Conservation (phyloP, 306 rosid genomes). For the Luffa aegyptiaca region DNA sequence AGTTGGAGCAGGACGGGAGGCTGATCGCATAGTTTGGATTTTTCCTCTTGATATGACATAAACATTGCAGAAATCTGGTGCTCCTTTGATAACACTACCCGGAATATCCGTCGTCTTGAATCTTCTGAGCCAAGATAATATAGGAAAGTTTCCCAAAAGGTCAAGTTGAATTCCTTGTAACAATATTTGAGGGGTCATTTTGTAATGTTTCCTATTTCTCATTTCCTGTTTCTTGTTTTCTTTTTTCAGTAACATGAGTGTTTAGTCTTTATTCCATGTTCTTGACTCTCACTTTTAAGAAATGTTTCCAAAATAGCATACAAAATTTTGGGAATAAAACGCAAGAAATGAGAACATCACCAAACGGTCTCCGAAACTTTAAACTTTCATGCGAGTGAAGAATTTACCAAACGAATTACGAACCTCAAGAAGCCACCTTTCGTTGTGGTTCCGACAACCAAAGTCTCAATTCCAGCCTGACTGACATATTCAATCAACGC, state of each 20-base stretch:
- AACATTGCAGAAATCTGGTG: slow-evolving; percentile 83
- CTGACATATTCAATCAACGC: slow-evolving; percentile 52
- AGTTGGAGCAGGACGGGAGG: slow-evolving; percentile 61
- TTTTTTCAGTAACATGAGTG: neutral
- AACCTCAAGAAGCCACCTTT: slow-evolving; percentile 70
- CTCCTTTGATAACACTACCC: slow-evolving; percentile 50
- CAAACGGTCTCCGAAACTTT: neutral
- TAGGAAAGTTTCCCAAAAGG: neutral
- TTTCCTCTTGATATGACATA: slow-evolving; percentile 65
- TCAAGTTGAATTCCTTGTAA: neutral
- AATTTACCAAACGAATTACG: neutral
- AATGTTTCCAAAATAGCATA: neutral
- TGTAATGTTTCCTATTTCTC: neutral
- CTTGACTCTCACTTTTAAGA: neutral
- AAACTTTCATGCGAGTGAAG: neutral
- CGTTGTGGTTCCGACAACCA: slow-evolving; percentile 66
- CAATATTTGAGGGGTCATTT: neutral
- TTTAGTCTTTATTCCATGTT: neutral
- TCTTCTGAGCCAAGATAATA: slow-evolving; percentile 32
- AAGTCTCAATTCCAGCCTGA: slow-evolving; percentile 57
- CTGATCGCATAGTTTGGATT: slow-evolving; percentile 68
- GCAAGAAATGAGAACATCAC: neutral
- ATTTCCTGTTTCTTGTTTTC: neutral
- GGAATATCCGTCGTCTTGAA: slow-evolving; percentile 83
- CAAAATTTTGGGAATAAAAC: neutral